phyloP scores from a whole-genome alignment of 2,329 filamentous ascomycete species.

The Onygena corvina region DNA sequence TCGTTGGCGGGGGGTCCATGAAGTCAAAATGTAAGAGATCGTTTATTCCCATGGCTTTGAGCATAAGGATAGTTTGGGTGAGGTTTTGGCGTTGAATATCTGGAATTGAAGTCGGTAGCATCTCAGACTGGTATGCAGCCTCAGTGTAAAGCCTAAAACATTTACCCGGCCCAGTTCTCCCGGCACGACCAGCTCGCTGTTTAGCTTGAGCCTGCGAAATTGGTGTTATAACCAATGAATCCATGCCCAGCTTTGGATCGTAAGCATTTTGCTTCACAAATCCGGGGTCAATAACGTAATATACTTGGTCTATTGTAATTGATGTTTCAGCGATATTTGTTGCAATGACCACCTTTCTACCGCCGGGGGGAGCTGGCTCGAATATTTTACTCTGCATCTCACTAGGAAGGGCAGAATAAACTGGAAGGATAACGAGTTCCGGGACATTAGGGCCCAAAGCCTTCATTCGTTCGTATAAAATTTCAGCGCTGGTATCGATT shows the following conservation, averaged over 20 bases:
- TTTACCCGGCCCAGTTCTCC: conserved; percentile 88
- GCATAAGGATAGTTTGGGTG: conserved; percentile 84
- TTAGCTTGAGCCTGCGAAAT: conserved; percentile 96
- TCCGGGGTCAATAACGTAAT: conserved; percentile 91
- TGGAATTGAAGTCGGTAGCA: conserved; percentile 89
- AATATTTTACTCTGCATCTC: conserved; percentile 94
- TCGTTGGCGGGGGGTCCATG: conserved; percentile 95
- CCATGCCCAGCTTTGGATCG: conserved; percentile 95
- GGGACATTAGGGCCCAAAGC: conserved; percentile 81
- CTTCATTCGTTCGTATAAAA: conserved; percentile 91
- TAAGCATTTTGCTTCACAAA: conserved; percentile 98
- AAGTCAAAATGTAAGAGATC: conserved; percentile 96
- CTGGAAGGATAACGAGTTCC: conserved; percentile 81
- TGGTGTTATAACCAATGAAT: conserved; percentile 85
- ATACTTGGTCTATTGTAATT: conserved; percentile 95
- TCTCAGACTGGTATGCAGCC: conserved; percentile 87
- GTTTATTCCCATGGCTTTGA: conserved; percentile 99
- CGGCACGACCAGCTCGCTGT: conserved; percentile 82
- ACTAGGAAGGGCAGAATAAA: conserved; percentile 87
- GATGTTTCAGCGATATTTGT: conserved; percentile 98
- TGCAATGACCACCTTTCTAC: conserved; percentile 88
- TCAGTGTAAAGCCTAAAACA: conserved; percentile 94
- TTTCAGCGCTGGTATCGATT: conserved; percentile 89
- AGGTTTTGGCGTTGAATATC: conserved; percentile 95
- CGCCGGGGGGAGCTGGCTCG: conserved; percentile 75